A percentile compares a stretch with the other conserved stretches of the same genome.
These are phyloP conservation scores for Cocos nucifera DNA, from an alignment of 176 grass and related monocot genomes.

Conservation along the genomic window DNA sequence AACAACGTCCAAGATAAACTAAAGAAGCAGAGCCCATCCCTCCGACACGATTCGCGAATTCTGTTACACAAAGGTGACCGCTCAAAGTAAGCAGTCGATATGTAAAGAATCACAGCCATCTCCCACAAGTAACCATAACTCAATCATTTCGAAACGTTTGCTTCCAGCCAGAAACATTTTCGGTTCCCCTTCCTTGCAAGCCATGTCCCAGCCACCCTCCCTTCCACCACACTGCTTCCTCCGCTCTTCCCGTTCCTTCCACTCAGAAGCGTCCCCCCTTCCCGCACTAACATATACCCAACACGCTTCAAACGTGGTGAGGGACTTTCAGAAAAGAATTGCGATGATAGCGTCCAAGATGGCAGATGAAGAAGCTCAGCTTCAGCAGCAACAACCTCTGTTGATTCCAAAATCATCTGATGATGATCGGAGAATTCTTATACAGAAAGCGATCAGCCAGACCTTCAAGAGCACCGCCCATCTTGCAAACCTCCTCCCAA, in stretches of 20 bases:
- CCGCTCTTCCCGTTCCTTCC: background rate
- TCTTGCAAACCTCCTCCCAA: constrained; percentile 82
- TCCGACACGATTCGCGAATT: too few relatives aligned
- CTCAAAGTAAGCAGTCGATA: too few relatives aligned
- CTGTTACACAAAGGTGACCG: too few relatives aligned
- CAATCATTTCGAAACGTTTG: too few relatives aligned
- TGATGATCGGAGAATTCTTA: constrained; percentile 14
- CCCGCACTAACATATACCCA: background rate
- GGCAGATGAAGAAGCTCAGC: constrained; percentile 14
- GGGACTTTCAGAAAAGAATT: background rate
- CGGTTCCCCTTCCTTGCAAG: constrained; percentile 27
- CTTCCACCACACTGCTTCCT: constrained; percentile 10
- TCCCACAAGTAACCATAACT: too few relatives aligned
- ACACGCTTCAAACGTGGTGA: background rate
- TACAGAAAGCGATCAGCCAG: background rate
- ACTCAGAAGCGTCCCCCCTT: too few relatives aligned
- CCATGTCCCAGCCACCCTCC: constrained; percentile 13
- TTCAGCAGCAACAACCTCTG: constrained; percentile 39
- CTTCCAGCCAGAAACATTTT: constrained; percentile 11
- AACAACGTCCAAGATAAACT: too few relatives aligned
- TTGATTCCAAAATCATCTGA: constrained; percentile 24
- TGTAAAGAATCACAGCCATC: too few relatives aligned
- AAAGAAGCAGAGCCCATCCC: too few relatives aligned
- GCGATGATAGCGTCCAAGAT: constrained; percentile 20
- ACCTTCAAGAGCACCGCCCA: constrained; percentile 47